Base-by-base conservation (phyloP, 1,139 yeast species). In the Yamadazyma mexicana region DNA sequence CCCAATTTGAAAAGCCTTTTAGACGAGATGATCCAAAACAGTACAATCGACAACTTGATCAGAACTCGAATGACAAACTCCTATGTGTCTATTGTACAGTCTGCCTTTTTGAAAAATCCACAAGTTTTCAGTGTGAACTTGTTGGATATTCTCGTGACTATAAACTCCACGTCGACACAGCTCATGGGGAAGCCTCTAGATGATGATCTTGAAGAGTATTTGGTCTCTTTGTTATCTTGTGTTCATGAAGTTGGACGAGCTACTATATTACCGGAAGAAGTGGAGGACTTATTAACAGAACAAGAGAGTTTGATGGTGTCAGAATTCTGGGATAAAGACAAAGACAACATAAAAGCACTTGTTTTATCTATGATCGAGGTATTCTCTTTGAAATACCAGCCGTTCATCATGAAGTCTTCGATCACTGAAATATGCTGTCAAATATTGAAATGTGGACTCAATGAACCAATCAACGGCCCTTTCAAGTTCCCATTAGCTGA, bases 201-300 rank as follows among this genome's bases (percentile, higher is more conserved):
- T 31, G 54, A 54, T 42, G 39, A 51, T 44, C 34, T 48, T 3
- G 63, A 59, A 30, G 79, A 74, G 10, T 80, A 81, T 45, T 53
- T 75, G 3, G 49, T 69, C 4, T 80, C 88, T 26, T 59, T 87
- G 34, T 61, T 86, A 23, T 64, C 76, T 8, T 85, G 89, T 54
- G 59, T 87, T 0, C 71, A 72, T 16, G 87, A 83, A 41, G 62
- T 87, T 11, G 92, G 89, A 0, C 82, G 79, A 42, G 88, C 91
- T 0, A 62, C 84, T 48, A 71, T 73, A 34, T 57, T 77, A 4
- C 81, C 86, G 0, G 85, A 77, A 31, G 87, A 81, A 18, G 52
- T 66, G 11, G 77, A 74, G 12, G 73, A 68, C 14, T 60, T 61
- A 34, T 61, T 63, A 38, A 56, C 64, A 7, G 60, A 55, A 9